Base-by-base conservation (phyloP, 768 basidiomycete species). In the Boletus reticulatus region DNA sequence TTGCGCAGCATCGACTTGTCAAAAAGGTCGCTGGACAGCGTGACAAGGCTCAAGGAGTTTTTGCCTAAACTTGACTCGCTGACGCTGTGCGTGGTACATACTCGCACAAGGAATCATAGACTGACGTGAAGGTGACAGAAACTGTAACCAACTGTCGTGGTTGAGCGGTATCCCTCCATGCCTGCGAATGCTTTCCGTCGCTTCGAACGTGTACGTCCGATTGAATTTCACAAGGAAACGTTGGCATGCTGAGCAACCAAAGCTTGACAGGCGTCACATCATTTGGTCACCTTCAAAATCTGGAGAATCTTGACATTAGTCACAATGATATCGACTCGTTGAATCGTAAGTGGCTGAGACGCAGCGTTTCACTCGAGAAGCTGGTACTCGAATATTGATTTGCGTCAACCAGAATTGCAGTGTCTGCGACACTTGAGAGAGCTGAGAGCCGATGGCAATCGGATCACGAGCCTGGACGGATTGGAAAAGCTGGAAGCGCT, bases 231-330 rank as follows among this genome's bases (percentile, higher is more conserved):
- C 55, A 49, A 43, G 43, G 43, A 56, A 56, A 61, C 52, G 39
- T 42, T 59, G 48, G 43, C 55, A 27, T 50, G 3, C 60, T 62
- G 62, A 62, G n/a, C 22, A 48, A 61, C 50, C 61, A 31, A 72
- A 92, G 92, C 62, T 79, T 98, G 62, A 90, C 92, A 63, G 82
- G 85, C 59, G 75, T 95, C 61, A 94, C 94, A 34, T 93, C 94
- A 24, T 96, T 92, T 73, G 80, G 81, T 68, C 94, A 98, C 72
- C 78, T 99, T 64, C 75, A 79, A 36, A 90, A 92, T 68, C 79
- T 99, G 41, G 92, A 94, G 73, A 84, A 82, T 64, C 80, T 99
- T 66, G 94, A 99, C 74, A 85, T 99, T 58, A 94, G 92, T 70
- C 72, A 84, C 65, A 98, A 98, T 71, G 82, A 91, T 60, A 80